These are phyloP conservation scores for Lasiosphaeria miniovina DNA, from an alignment of 495 filamentous ascomycete species.

Conservation along the genomic window DNA sequence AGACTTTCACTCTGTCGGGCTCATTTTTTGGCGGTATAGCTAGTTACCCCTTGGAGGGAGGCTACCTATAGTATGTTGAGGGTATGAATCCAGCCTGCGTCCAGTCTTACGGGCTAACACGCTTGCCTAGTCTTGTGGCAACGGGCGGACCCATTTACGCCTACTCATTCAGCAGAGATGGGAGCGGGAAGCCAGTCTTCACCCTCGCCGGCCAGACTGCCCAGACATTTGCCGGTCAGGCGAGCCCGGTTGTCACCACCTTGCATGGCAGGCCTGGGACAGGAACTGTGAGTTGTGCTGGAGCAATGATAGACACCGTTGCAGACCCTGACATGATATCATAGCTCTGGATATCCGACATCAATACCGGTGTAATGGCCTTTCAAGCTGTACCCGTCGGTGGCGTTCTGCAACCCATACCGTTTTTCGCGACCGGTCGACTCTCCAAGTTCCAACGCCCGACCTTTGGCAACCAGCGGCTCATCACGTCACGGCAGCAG, in stretches of 20 bases:
- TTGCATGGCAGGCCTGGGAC: slow-evolving; percentile 38
- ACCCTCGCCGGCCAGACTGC: slow-evolving; percentile 25
- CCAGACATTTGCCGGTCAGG: slow-evolving; percentile 28
- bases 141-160: slow-evolving; percentile 28
- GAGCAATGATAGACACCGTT: not conserved
- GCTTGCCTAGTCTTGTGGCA: slow-evolving; percentile 12
- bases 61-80: slow-evolving; percentile 33
- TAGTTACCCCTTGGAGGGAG: slow-evolving; percentile 42
- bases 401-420: slow-evolving; percentile 30
- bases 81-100: too few species aligned
- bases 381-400: slow-evolving; percentile 34
- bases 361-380: slow-evolving; percentile 37
- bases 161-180: slow-evolving; percentile 36
- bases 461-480: slow-evolving; percentile 37
- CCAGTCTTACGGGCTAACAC: not conserved
- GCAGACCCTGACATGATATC: too few species aligned
- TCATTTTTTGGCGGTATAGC: slow-evolving; percentile 41
- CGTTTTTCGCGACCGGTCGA: slow-evolving; percentile 29
- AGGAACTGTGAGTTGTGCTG: slow-evolving; percentile 22
- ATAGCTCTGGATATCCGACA: slow-evolving; percentile 40
- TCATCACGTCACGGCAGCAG: slow-evolving; percentile 24
- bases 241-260: slow-evolving; percentile 36
- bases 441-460: slow-evolving; percentile 42
- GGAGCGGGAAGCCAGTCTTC: slow-evolving; percentile 24
- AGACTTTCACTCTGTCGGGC: slow-evolving; percentile 26